These are phyloP conservation scores for Serendipita sp. DNA, from an alignment of 768 basidiomycete genomes.

Conservation along the genomic window DNA sequence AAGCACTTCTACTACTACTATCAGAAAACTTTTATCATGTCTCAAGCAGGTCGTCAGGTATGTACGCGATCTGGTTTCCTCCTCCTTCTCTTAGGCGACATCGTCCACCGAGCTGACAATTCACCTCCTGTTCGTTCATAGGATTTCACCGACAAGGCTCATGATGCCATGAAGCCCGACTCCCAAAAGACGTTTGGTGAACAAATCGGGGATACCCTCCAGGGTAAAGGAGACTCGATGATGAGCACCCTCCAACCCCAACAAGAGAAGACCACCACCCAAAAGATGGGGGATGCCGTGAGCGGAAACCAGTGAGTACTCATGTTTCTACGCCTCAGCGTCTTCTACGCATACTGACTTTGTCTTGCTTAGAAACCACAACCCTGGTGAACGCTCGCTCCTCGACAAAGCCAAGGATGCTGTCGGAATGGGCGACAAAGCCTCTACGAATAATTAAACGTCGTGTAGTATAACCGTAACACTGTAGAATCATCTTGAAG, in stretches of 20 bases:
- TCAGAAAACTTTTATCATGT: not conserved
- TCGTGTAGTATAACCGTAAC: too few species aligned
- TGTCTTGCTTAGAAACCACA: not conserved
- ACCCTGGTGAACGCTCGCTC: not conserved
- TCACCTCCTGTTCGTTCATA: not conserved
- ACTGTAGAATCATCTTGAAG: too few species aligned
- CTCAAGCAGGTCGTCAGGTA: not conserved
- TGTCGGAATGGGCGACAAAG: not conserved
- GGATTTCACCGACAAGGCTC: constrained; percentile 3
- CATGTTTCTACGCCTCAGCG: not conserved
- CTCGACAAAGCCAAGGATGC: not conserved
- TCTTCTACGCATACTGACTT: not conserved
- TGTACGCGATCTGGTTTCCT: not conserved
- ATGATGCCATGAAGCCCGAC: not conserved
- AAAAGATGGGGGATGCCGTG: constrained; percentile 4
- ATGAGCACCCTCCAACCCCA: constrained; percentile 2
- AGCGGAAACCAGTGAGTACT: not conserved
- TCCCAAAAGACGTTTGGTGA: constrained; percentile 5
- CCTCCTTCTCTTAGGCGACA: not conserved
- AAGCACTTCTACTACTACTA: too few species aligned
- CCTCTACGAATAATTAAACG: not conserved
- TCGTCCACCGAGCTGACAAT: too few species aligned
- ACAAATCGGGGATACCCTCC: constrained; percentile 2
- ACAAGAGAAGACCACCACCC: not conserved
- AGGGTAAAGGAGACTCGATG: not conserved